Base-by-base conservation (phyloP, 805 yeast genomes). In the Saturnispora hagleri region DNA sequence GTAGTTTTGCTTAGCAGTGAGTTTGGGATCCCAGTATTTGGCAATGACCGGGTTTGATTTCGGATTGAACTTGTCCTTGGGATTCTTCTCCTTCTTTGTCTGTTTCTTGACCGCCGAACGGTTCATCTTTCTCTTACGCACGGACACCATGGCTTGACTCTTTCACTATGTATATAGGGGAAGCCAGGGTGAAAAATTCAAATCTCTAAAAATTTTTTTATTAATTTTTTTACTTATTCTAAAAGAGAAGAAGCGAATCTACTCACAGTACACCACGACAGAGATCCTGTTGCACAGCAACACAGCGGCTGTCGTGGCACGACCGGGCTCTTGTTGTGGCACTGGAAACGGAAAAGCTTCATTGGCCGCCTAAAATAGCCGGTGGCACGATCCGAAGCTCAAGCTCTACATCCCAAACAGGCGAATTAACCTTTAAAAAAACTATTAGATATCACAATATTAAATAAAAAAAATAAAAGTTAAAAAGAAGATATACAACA, bases 1-100 rank as follows among this genome's bases (percentile, higher is more conserved):
- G 69, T 93, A 91, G 67, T 93, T 93, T 65, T 93, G 98, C 49
- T 81, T 75, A 54, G 90, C 70, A 0, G 98, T 90, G 52, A 84
- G 73, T 12, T 78, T 76, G 53, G 81, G 77, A 68, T 93, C 96
- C 99, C 99, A 93, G 66, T 89, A 78, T 34, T 81, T 86, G 4
- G 89, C 95, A 56, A 93, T 86, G 56, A 93, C 79, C 2, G 95
- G 86, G 63, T 89, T 88, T 0, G 86, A 74, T 46, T 75, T 74
- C 33, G 86, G 79, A 55, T 81, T 81, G 53, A 83, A 71, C 58
- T 82, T 75, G 63, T 85, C 77, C 59, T 81, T 83, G 60, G 77
- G 81, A 62, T 86, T 90, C 64, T 88, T 88, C 47, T 65, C 44
- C 44, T 66, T 57, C 82, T 75, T 66, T 93, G 77, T 31, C 93